Conservation (phyloP, 2,329 filamentous ascomycete genomes). For the Hypoxylon sp. region DNA sequence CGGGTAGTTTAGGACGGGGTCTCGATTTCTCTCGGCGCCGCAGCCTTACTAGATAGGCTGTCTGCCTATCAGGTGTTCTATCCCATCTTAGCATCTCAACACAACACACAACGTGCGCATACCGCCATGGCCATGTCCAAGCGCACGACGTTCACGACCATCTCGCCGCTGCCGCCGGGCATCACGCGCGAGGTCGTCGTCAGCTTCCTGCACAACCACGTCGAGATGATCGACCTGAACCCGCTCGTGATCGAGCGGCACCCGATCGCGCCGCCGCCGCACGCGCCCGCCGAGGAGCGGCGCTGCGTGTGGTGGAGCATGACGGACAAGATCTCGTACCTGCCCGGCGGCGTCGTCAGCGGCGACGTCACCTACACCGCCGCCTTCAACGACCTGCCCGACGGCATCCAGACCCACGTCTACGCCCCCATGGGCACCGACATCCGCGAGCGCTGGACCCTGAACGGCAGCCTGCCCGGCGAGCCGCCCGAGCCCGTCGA, state of each 20-base stretch:
- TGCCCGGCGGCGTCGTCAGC: constrained; percentile 74
- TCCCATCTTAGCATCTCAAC: not conserved
- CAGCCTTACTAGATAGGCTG: constrained; percentile 9
- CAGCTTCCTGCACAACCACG: constrained; percentile 80
- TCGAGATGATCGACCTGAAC: constrained; percentile 89
- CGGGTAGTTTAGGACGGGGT: constrained; percentile 2
- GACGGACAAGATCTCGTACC: constrained; percentile 80
- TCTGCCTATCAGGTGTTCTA: not conserved
- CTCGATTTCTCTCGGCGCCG: constrained; percentile 2
- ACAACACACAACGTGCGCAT: not conserved
- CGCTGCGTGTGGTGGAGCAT: constrained; percentile 82
- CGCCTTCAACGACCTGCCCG: constrained; percentile 80
- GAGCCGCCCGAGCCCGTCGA: constrained; percentile 76
- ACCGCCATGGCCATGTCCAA: constrained; percentile 70
- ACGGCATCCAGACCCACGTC: constrained; percentile 83
- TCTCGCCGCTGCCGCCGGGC: constrained; percentile 79
- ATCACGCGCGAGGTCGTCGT: constrained; percentile 79
- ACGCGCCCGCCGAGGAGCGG: constrained; percentile 77
- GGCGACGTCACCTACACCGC: constrained; percentile 82
- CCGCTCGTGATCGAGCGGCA: constrained; percentile 81
- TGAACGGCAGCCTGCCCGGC: constrained; percentile 78
- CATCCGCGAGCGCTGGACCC: constrained; percentile 81
- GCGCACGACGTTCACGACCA: constrained; percentile 78
- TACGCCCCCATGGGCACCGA: constrained; percentile 86
- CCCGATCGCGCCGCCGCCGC: constrained; percentile 73